Percentiles rank a stretch among this genome's conserved stretches.
These are phyloP conservation scores for Aspergillus tubingensis DNA, from an alignment of 2,329 filamentous ascomycete species.

Conservation along the genomic window DNA sequence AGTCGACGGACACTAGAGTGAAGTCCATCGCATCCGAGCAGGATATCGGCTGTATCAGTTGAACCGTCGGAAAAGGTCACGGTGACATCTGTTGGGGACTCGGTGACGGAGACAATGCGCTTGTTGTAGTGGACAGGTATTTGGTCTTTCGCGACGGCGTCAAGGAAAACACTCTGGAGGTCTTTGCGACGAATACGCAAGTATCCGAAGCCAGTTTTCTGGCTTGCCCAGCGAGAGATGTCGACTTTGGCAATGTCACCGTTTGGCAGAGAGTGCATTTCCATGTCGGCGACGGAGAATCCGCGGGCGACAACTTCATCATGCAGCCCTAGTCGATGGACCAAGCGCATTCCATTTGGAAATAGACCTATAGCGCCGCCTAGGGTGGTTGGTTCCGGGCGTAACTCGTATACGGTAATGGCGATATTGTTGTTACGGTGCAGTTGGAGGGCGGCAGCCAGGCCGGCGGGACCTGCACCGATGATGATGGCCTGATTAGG, in stretches of 20 bases:
- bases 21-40: slow-evolving; percentile 45
- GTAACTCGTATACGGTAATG: slow-evolving; percentile 32
- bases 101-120: slow-evolving; percentile 20
- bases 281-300: neutral
- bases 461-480: slow-evolving; percentile 25
- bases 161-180: slow-evolving; percentile 28
- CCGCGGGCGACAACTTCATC: slow-evolving; percentile 17
- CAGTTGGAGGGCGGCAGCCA: slow-evolving; percentile 23
- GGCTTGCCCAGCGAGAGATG: neutral
- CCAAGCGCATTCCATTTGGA: slow-evolving; percentile 33
- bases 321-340: slow-evolving; percentile 29
- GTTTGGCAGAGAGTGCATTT: neutral
- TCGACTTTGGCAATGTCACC: neutral
- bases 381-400: slow-evolving; percentile 30
- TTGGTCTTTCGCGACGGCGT: slow-evolving; percentile 18
- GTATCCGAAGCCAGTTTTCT: slow-evolving; percentile 28
- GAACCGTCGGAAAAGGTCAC: slow-evolving; percentile 21
- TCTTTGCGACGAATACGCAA: slow-evolving; percentile 31
- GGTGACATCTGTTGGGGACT: slow-evolving; percentile 15
- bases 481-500: slow-evolving; percentile 22
- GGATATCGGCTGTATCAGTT: slow-evolving; percentile 13
- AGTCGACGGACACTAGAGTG: slow-evolving; percentile 39
- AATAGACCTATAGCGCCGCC: slow-evolving; percentile 34
- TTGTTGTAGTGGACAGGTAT: slow-evolving; percentile 9
- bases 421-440: slow-evolving; percentile 18